These are phyloP conservation scores for Calycina marina DNA, from an alignment of 2,329 filamentous ascomycete species.

Conservation along the genomic window DNA sequence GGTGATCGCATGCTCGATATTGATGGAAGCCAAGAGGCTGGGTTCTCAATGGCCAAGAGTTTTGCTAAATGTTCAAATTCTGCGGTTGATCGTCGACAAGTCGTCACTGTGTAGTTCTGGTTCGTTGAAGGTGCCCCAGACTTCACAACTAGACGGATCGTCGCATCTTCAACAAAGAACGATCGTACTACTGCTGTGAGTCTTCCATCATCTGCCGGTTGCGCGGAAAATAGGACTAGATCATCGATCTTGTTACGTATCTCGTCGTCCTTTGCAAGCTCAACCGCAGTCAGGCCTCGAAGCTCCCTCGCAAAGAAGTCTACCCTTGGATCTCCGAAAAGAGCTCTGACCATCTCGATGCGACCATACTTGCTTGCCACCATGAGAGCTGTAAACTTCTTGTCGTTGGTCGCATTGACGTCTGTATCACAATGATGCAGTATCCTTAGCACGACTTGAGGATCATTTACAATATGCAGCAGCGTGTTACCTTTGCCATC, in stretches of 20 bases:
- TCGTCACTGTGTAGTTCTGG: slow-evolving; percentile 83
- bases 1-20: slow-evolving; percentile 68
- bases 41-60: slow-evolving; percentile 76
- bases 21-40: slow-evolving; percentile 84
- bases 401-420: slow-evolving; percentile 90
- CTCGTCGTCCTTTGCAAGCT: slow-evolving; percentile 95
- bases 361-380: slow-evolving; percentile 96
- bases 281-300: slow-evolving; percentile 82
- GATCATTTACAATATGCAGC: slow-evolving; percentile 87
- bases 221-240: slow-evolving; percentile 66
- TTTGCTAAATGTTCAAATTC: slow-evolving; percentile 87
- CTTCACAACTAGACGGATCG: slow-evolving; percentile 83
- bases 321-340: slow-evolving; percentile 79
- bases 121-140: slow-evolving; percentile 75
- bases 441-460: slow-evolving; percentile 59
- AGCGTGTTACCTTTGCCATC: slow-evolving; percentile 89
- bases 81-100: slow-evolving; percentile 69
- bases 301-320: slow-evolving; percentile 74
- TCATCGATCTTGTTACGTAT: slow-evolving; percentile 95
- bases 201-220: slow-evolving; percentile 57
- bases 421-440: slow-evolving; percentile 83
- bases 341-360: slow-evolving; percentile 76
- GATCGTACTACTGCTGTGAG: slow-evolving; percentile 88
- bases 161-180: slow-evolving; percentile 95
- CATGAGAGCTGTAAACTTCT: slow-evolving; percentile 90